phyloP scores from a whole-genome alignment of 345 rosid species.

The Syzygium grande region DNA sequence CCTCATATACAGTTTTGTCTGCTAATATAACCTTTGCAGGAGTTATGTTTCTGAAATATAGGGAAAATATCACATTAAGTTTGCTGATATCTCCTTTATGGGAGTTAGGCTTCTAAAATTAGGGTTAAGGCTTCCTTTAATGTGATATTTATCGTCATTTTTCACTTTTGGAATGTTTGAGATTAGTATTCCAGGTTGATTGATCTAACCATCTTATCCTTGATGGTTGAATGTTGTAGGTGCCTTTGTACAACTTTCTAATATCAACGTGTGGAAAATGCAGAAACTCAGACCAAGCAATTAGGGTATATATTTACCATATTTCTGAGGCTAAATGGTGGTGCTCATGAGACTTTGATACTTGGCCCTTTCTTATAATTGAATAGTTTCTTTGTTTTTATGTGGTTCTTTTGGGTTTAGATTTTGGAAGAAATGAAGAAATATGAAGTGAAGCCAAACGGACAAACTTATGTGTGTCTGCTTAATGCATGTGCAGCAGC shows the following conservation, averaged over 20 bases:
- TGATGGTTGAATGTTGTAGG: constrained; percentile 31
- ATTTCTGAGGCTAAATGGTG: not conserved
- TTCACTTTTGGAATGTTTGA: not conserved
- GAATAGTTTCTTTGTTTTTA: not conserved
- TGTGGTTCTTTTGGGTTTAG: constrained; percentile 20
- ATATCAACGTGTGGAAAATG: constrained; percentile 88
- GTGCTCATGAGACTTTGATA: not conserved
- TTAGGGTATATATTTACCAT: constrained; percentile 26
- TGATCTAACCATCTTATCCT: not conserved
- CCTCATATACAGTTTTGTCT: not conserved
- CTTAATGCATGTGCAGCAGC: constrained; percentile 87
- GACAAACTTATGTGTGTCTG: constrained; percentile 74
- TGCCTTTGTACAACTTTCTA: constrained; percentile 68
- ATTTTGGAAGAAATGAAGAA: constrained; percentile 90
- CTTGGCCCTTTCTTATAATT: not conserved
- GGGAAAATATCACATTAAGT: not conserved
- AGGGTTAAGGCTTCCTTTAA: not conserved
- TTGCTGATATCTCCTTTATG: not conserved
- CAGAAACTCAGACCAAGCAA: constrained; percentile 64
- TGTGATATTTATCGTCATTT: not conserved
- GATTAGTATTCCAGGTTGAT: not conserved
- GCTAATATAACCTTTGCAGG: not conserved
- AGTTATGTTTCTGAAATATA: not conserved
- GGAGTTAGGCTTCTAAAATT: not conserved
- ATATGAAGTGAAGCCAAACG: constrained; percentile 84